Percentiles rank a stretch among this genome's conserved stretches.
Evolutionary conservation across 2,329 filamentous ascomycete species (phyloP).

Genomic region (Plectosphaerella cucumerina): DNA sequence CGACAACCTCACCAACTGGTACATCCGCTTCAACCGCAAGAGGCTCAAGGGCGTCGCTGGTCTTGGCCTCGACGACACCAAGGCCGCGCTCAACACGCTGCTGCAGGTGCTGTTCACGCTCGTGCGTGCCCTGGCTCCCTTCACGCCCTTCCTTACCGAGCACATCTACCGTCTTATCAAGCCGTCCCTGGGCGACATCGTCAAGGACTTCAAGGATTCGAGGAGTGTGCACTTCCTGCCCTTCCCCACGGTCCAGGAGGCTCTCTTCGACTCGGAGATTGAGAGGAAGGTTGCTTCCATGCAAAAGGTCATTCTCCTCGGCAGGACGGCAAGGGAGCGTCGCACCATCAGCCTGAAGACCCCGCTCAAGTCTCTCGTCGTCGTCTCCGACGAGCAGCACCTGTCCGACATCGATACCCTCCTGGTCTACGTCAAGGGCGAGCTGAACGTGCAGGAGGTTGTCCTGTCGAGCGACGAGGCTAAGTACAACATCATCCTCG

Average conservation of each 20-base stretch:
- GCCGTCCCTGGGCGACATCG: conserved; percentile 71
- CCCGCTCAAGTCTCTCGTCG: conserved; percentile 81
- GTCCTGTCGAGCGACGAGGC: conserved; percentile 82
- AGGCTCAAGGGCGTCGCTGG: conserved; percentile 88
- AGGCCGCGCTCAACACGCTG: conserved; percentile 87
- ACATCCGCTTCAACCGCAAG: conserved; percentile 91
- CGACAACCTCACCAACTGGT: conserved; percentile 98
- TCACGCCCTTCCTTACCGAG: conserved; percentile 93
- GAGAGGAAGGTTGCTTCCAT: conserved; percentile 85
- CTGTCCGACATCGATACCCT: conserved; percentile 82
- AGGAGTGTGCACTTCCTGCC: conserved; percentile 89
- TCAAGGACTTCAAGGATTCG: conserved; percentile 64
- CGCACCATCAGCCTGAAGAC: conserved; percentile 83
- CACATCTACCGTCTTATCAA: conserved; percentile 85
- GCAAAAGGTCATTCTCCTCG: conserved; percentile 94
- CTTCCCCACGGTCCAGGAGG: conserved; percentile 83
- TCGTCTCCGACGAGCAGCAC: conserved; percentile 83
- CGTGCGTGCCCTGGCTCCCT: conserved; percentile 82
- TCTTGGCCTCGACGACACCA: conserved; percentile 75
- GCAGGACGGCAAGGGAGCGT: conserved; percentile 79
- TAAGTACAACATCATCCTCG: conserved; percentile 89
- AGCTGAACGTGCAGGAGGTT: conserved; percentile 85
- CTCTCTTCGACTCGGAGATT: conserved; percentile 81
- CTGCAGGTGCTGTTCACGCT: conserved; percentile 92
- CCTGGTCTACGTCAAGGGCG: conserved; percentile 84